Evolutionary conservation across 805 yeast genomes (phyloP).

Genomic region (Naumovozyma dairenensis): DNA sequence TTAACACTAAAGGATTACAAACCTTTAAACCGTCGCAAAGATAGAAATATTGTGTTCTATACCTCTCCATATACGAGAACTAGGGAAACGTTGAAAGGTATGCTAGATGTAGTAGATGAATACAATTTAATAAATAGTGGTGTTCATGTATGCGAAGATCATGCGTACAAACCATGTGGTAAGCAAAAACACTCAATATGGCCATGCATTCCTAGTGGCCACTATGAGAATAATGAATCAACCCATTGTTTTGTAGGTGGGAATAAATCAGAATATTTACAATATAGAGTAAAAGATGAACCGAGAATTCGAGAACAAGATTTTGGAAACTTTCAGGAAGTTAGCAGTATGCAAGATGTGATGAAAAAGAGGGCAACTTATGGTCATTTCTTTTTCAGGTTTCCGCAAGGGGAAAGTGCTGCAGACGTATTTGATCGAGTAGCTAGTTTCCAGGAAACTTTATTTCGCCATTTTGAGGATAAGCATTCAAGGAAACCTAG

Average conservation of each 20-base stretch:
- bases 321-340: slow-evolving; percentile 84
- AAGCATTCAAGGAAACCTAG: slow-evolving; percentile 51
- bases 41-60: slow-evolving; percentile 59
- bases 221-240: slow-evolving; percentile 17
- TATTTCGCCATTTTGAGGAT: slow-evolving; percentile 69
- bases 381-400: slow-evolving; percentile 82
- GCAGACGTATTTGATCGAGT: slow-evolving; percentile 92
- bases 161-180: slow-evolving; percentile 19
- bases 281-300: slow-evolving; percentile 64
- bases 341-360: slow-evolving; percentile 64
- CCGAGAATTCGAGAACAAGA: slow-evolving; percentile 92
- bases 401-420: slow-evolving; percentile 91
- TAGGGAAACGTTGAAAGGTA: slow-evolving; percentile 69
- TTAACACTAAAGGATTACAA: slow-evolving; percentile 16
- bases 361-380: slow-evolving; percentile 81
- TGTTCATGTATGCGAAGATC: slow-evolving; percentile 10
- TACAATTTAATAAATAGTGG: slow-evolving; percentile 23
- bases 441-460: slow-evolving; percentile 79
- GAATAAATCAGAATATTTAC: slow-evolving; percentile 26
- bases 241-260: slow-evolving; percentile 6
- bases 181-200: slow-evolving; percentile 23
- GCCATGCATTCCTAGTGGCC: slow-evolving; percentile 23
- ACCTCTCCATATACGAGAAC: slow-evolving; percentile 84
- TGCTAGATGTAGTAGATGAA: slow-evolving; percentile 45
- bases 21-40: slow-evolving; percentile 29